Base-by-base conservation (phyloP, 139 green algal species). In the Volvox reticuliferus region DNA sequence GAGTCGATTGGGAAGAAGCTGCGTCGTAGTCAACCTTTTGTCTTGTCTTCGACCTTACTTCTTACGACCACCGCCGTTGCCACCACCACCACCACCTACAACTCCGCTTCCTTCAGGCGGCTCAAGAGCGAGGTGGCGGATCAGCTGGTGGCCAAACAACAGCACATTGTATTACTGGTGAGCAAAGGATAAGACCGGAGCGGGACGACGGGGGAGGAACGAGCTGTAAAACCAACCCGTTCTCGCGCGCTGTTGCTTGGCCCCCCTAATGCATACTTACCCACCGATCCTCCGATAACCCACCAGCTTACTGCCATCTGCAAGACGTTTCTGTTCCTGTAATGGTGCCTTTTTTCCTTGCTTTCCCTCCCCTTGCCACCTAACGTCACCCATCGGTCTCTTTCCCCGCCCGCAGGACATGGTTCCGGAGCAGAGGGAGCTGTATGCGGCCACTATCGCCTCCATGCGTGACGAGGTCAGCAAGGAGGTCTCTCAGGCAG, bases 121-220 rank as follows among this genome's bases (percentile, higher is more conserved):
- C 89, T 99, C 6, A 99, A 99, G 94, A 93, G 86, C 16, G 97
- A 99, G 93, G 98, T 99, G 44, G 96, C 97, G 33, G 94, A 89
- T 24, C 97, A 99, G 94, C 95, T 99, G 86, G 92, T 95, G 32
- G 67, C 94, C 78, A 99, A 99, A 86, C 91, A 93, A 50, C 93
- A 97, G 63, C 93, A 97, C 22, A 44, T 83, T 61, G 73, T 94
- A 75, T 65, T 92, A 67, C 80, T 94, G 78, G 92, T 94, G 87
- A 12, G 82, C n/a, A 12, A 22, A 30, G 80, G 44, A 55, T 55
- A 55, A 55, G 44, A 55, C 44, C 44, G 9, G 44, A 9, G 5
- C 44, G 9, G 44, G 44, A 55, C 5, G 44, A 55, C 5, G 44
- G 44, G 44, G 44, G 44, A 55, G 44, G 44, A 55, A 55, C 44